These are phyloP conservation scores for Alternaria angustiovoidea DNA, from an alignment of 2,329 filamentous ascomycete species.

Conservation along the genomic window DNA sequence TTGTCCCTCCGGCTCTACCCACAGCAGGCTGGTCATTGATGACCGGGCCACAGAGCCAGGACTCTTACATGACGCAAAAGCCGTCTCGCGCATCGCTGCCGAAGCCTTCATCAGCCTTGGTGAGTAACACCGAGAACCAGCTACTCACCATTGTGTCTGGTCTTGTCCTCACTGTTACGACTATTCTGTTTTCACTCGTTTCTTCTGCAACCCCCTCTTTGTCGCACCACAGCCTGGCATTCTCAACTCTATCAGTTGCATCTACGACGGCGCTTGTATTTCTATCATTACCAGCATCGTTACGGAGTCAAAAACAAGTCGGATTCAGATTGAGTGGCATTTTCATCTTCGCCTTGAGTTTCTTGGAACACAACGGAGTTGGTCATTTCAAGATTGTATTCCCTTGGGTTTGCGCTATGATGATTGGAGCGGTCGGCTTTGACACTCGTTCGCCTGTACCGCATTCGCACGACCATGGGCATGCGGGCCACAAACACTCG, in stretches of 20 bases:
- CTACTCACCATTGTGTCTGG: slow-evolving; percentile 55
- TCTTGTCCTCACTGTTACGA: slow-evolving; percentile 46
- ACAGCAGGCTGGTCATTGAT: slow-evolving; percentile 43
- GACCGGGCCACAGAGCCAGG: slow-evolving; percentile 32
- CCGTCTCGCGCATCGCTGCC: slow-evolving; percentile 38
- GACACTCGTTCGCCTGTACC: slow-evolving; percentile 46
- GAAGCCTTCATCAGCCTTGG: slow-evolving; percentile 46
- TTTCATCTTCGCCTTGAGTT: slow-evolving; percentile 32
- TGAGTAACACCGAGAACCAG: slow-evolving; percentile 51
- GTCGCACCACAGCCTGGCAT: slow-evolving; percentile 44
- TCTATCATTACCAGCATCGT: slow-evolving; percentile 52
- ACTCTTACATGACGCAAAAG: slow-evolving; percentile 32
- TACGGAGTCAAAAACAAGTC: slow-evolving; percentile 50
- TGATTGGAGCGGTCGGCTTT: slow-evolving; percentile 51
- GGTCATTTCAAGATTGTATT: slow-evolving; percentile 24
- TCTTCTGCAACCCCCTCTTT: slow-evolving; percentile 43
- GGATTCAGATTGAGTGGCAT: slow-evolving; percentile 43
- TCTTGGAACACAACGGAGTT: slow-evolving; percentile 32
- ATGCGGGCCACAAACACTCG: slow-evolving; percentile 42
- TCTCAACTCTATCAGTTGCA: slow-evolving; percentile 53
- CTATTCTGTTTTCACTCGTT: slow-evolving; percentile 47
- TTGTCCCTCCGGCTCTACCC: slow-evolving; percentile 60
- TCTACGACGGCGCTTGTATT: slow-evolving; percentile 54
- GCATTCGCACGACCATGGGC: slow-evolving; percentile 41
- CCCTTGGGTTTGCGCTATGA: slow-evolving; percentile 39